Base-by-base conservation (phyloP, 1,284 basidiomycete genomes). In the Sporisorium scitamineum region DNA sequence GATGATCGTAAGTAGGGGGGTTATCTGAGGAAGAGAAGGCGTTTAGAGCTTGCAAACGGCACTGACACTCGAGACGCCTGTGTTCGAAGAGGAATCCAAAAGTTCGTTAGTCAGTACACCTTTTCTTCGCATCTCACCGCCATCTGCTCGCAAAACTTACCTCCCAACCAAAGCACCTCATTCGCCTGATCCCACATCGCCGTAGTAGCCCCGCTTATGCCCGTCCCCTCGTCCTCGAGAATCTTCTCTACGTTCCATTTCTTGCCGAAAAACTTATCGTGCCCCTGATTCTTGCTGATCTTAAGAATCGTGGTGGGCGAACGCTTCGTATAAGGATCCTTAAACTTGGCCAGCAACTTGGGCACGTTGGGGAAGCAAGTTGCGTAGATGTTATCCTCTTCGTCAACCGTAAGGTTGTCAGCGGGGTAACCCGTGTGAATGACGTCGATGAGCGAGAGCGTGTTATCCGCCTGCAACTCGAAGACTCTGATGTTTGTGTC, bases 211-310 rank as follows among this genome's bases (percentile, higher is more conserved):
- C 65, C 73, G 14, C 61, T 54, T 54, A 70, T 62, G 2, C 27
- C 60, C 9, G 2, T 50, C 14, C 76, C 77, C 39, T 78, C 72
- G 51, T 81, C 79, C 61, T 82, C 80, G 24, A 82, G 31, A 5
- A 78, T 6, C 48, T 78, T 75, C 18, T 78, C 72, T 8, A 80
- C 74, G n/a, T 68, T 79, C 58, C 70, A 81, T 55, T 82, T 82
- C 16, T 78, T 69, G 1, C 80, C 80, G 27, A 66, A 81, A 50
- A 82, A 82, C 41, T 57, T 65, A 16, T 78, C 77, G 41, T 69
- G 47, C 5, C 53, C 78, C 14, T 61, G 48, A 27, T 80, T 80
- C 42, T 61, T 65, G 62, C 68, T 78, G 59, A 82, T 60, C 59
- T 71, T 70, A 18, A 78, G 41, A n/a, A 79, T 59, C 11, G 74